Percentiles rank a stretch among this genome's conserved stretches.
Evolutionary conservation across 179 eudicot species (phyloP).

Genomic region (Silene vulgaris): DNA sequence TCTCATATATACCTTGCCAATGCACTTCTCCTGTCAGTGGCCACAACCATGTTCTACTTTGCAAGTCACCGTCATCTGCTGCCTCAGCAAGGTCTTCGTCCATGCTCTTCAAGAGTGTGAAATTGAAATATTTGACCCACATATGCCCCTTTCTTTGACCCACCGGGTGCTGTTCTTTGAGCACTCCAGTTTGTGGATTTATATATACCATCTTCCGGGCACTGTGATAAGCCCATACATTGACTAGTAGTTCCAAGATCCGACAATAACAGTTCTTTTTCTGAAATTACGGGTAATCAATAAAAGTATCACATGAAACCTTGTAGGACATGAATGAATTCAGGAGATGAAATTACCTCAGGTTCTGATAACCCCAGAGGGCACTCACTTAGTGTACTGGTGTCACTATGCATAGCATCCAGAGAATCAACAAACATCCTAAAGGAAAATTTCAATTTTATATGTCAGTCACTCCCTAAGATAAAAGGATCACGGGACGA

Average conservation of each 20-base stretch:
- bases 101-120: conserved; percentile 69
- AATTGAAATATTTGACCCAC: conserved; percentile 82
- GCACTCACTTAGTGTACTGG: conserved; percentile 40
- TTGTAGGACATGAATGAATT: neutral
- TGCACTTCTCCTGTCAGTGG: conserved; percentile 86
- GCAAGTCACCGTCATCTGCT: conserved; percentile 71
- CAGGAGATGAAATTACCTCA: conserved; percentile 48
- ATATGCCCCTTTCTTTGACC: conserved; percentile 58
- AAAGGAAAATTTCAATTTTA: conserved; percentile 12
- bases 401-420: conserved; percentile 53
- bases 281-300: conserved; percentile 36
- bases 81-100: conserved; percentile 98
- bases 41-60: conserved; percentile 78
- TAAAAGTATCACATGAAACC: neutral
- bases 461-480: neutral
- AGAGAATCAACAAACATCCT: conserved; percentile 98
- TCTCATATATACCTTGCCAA: conserved; percentile 93
- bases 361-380: conserved; percentile 52
- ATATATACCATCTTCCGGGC: conserved; percentile 80
- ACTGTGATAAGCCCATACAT: conserved; percentile 98
- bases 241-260: conserved; percentile 69
- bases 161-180: conserved; percentile 83
- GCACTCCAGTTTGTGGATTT: conserved; percentile 58
- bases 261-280: conserved; percentile 83
- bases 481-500: neutral